phyloP scores from a whole-genome alignment of 2,329 filamentous ascomycete species.

The Fusarium guadeloupense region DNA sequence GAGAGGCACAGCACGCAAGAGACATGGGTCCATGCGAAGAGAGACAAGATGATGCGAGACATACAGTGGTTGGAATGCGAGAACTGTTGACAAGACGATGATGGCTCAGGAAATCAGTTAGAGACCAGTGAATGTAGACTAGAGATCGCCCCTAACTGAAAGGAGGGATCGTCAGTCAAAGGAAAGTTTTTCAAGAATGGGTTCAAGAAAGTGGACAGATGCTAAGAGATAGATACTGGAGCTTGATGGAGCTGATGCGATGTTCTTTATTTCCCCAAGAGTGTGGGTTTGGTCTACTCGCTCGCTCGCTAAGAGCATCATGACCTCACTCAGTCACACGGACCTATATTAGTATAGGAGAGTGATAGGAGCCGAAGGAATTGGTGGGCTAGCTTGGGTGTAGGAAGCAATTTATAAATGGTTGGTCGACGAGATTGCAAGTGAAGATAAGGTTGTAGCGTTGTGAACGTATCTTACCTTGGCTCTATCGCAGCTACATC shows the following conservation, averaged over 20 bases:
- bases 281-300: constrained; percentile 10
- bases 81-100: not conserved
- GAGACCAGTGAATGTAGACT: not conserved
- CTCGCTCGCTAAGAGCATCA: constrained; percentile 25
- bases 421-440: not conserved
- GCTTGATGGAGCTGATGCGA: constrained; percentile 25
- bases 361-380: not conserved
- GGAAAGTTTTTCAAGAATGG: constrained; percentile 6
- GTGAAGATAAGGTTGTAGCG: not conserved
- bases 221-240: not conserved
- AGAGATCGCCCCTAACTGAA: not conserved
- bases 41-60: constrained; percentile 39
- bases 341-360: not conserved
- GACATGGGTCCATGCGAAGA: constrained; percentile 34
- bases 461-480: not conserved
- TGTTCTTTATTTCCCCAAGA: constrained; percentile 21
- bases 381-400: not conserved
- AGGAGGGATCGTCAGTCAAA: not conserved
- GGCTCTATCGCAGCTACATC: not conserved
- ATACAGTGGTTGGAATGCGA: constrained; percentile 27
- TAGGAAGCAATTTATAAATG: constrained; percentile 1
- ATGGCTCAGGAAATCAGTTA: not conserved
- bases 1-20: constrained; percentile 34
- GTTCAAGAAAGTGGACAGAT: not conserved
- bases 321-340: constrained; percentile 32